phyloP scores from a whole-genome alignment of 1,284 basidiomycete species.

The Moesziomyces sp. region DNA sequence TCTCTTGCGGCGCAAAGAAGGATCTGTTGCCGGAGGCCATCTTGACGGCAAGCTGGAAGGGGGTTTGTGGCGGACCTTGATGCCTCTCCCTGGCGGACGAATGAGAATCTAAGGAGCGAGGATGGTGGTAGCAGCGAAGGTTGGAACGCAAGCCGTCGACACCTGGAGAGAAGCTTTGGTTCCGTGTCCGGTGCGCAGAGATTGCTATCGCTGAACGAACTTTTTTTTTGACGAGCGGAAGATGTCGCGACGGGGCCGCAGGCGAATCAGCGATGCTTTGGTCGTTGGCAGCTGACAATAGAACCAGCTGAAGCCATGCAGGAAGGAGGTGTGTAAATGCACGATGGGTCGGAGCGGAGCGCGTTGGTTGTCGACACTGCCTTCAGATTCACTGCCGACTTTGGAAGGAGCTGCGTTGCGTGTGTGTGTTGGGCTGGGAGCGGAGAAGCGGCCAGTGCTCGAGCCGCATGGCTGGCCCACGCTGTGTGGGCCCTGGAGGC shows the following conservation, averaged over 20 bases:
- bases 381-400: not conserved
- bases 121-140: not conserved
- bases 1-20: slow-evolving; percentile 50
- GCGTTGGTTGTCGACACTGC: not conserved
- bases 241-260: too few relatives aligned
- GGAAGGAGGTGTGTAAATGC: not conserved
- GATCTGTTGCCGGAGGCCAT: slow-evolving; percentile 48
- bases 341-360: not conserved
- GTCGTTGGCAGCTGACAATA: not conserved
- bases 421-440: not conserved
- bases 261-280: not conserved
- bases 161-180: not conserved
- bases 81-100: not conserved
- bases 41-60: not conserved
- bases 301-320: not conserved
- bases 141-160: slow-evolving; percentile 1
- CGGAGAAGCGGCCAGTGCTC: too few relatives aligned
- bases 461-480: too few relatives aligned
- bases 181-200: too few relatives aligned
- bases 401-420: not conserved
- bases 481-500: too few relatives aligned
- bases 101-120: not conserved
- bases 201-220: too few relatives aligned
- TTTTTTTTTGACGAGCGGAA: not conserved
- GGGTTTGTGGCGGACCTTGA: not conserved